These are phyloP conservation scores for Syncephalis fuscata DNA, from an alignment of 371 early-diverging fungal species.

Conservation along the genomic window DNA sequence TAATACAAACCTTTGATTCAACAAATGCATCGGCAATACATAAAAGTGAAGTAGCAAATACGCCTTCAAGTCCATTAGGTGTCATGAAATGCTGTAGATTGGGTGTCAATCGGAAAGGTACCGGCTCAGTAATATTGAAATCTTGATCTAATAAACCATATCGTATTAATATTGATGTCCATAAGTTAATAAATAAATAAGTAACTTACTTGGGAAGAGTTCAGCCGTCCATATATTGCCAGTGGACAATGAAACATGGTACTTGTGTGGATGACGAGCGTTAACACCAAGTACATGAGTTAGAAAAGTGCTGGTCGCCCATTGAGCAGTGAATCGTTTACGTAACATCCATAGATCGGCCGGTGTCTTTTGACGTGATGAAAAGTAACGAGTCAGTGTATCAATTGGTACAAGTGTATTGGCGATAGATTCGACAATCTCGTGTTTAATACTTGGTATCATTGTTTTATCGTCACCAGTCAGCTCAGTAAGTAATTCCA, in stretches of 20 bases:
- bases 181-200: neutral
- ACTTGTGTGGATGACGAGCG: constrained; percentile 72
- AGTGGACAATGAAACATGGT: constrained; percentile 63
- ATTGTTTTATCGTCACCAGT: constrained; percentile 29
- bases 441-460: constrained; percentile 54
- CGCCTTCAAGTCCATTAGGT: constrained; percentile 81
- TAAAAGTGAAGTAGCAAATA: constrained; percentile 65
- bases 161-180: no score
- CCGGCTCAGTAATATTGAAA: constrained; percentile 45
- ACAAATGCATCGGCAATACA: constrained; percentile 61
- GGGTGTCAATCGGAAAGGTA: constrained; percentile 96
- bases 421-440: constrained; percentile 62
- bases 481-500: constrained; percentile 7
- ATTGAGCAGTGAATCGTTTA: constrained; percentile 80
- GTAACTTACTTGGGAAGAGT: constrained; percentile 27
- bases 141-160: no score
- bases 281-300: constrained; percentile 76
- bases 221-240: constrained; percentile 74
- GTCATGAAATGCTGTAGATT: constrained; percentile 89
- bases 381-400: constrained; percentile 50
- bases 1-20: constrained; percentile 30
- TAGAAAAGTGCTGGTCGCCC: constrained; percentile 78
- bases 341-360: constrained; percentile 84
- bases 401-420: constrained; percentile 63
- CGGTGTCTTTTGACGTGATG: constrained; percentile 36